Conservation (phyloP, 2,329 filamentous ascomycete species). For the Xylariaceae sp. region DNA sequence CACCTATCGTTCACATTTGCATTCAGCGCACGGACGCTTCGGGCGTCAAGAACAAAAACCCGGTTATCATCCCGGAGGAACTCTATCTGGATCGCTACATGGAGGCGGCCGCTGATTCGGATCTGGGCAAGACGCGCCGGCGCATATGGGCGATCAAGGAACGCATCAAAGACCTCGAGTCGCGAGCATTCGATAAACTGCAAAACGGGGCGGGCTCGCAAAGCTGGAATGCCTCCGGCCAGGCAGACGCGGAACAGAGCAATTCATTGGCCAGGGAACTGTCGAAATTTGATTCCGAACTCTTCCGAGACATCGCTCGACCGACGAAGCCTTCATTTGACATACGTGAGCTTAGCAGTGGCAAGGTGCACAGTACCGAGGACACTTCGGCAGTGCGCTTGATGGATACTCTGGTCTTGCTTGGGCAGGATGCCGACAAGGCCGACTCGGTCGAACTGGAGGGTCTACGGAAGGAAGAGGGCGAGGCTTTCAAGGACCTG, state of each 20-base stretch:
- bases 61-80: slow-evolving; percentile 71
- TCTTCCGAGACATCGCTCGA: slow-evolving; percentile 14
- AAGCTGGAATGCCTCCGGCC: slow-evolving; percentile 3
- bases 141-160: slow-evolving; percentile 71
- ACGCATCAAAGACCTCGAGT: slow-evolving; percentile 43
- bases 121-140: slow-evolving; percentile 58
- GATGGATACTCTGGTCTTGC: slow-evolving; percentile 19
- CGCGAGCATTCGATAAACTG: slow-evolving; percentile 1
- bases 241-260: neutral
- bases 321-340: slow-evolving; percentile 13
- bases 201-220: slow-evolving; percentile 2
- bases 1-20: slow-evolving; percentile 82
- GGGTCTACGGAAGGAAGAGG: slow-evolving; percentile 31
- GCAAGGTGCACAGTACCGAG: too few species aligned
- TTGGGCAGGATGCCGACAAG: slow-evolving; percentile 28
- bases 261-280: neutral
- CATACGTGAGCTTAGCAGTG: slow-evolving; percentile 1
- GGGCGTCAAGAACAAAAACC: slow-evolving; percentile 67
- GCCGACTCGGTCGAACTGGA: slow-evolving; percentile 44
- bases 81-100: slow-evolving; percentile 88
- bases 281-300: slow-evolving; percentile 8
- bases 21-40: slow-evolving; percentile 79
- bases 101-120: slow-evolving; percentile 56
- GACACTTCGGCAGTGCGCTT: slow-evolving; percentile 10
- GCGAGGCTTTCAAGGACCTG: slow-evolving; percentile 56